Conservation (phyloP, 371 early-diverging fungal genomes). For the Mortierella sp. region DNA sequence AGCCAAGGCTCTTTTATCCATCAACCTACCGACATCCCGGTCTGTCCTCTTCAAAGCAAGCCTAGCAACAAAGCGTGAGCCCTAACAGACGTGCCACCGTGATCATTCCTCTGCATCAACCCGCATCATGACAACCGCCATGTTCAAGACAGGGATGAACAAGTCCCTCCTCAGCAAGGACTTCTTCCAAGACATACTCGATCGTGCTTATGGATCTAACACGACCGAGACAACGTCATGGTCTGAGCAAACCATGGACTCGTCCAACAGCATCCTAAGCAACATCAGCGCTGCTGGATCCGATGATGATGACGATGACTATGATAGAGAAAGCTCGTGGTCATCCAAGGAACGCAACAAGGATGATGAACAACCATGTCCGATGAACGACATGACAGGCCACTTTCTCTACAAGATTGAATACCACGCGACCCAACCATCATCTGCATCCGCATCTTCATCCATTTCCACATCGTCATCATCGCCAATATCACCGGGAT, state of each 20-base stretch:
- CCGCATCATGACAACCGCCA: slow-evolving; percentile 43
- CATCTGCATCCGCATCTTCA: background rate
- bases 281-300: slow-evolving; percentile 42
- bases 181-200: slow-evolving; percentile 48
- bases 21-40: no score
- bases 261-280: slow-evolving; percentile 49
- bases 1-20: no score
- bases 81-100: no score
- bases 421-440: slow-evolving; percentile 2
- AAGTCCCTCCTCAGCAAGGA: slow-evolving; percentile 40
- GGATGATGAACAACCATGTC: slow-evolving; percentile 20
- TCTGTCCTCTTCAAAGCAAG: no score
- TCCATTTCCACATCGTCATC: no score
- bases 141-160: slow-evolving; percentile 55
- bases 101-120: background rate
- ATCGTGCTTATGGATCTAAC: slow-evolving; percentile 40
- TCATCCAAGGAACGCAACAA: background rate
- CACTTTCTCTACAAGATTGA: slow-evolving; percentile 48
- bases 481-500: background rate
- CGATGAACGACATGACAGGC: slow-evolving; percentile 49
- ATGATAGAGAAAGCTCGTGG: background rate
- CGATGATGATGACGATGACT: slow-evolving; percentile 30
- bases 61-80: no score
- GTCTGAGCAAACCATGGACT: slow-evolving; percentile 41
- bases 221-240: slow-evolving; percentile 20